Evolutionary conservation across 768 basidiomycete species (phyloP).

Genomic region (Boletus bicolor): DNA sequence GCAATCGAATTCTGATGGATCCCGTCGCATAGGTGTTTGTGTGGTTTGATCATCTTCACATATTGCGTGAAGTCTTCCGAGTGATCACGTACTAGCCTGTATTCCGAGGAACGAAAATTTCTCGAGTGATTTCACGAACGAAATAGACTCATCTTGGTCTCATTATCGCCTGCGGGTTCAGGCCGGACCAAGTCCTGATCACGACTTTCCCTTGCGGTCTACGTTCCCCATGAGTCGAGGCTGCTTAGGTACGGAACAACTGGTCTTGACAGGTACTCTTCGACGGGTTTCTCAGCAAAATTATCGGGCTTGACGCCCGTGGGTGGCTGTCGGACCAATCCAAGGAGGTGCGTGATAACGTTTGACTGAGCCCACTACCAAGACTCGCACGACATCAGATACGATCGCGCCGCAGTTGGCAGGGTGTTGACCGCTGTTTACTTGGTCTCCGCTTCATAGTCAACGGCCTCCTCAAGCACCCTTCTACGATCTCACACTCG

Average conservation of each 20-base stretch:
- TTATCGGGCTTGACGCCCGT: not conserved
- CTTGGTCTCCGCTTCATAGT: not conserved
- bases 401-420: constrained; percentile 6
- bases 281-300: constrained; percentile 2
- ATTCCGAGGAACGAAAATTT: too few relatives aligned
- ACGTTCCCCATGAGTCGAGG: not conserved
- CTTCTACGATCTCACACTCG: constrained; percentile 7
- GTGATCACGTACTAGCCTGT: not conserved
- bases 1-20: not conserved
- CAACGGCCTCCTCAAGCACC: not conserved
- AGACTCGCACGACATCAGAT: not conserved
- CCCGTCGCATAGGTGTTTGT: not conserved
- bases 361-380: not conserved
- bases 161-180: not conserved
- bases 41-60: not conserved
- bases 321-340: not conserved
- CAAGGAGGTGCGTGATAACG: not conserved
- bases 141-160: not conserved
- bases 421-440: constrained; percentile 25
- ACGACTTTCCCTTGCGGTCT: not conserved
- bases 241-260: not conserved
- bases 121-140: not conserved
- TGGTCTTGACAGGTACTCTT: not conserved
- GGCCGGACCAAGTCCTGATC: not conserved
- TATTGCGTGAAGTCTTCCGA: not conserved